Percentiles rank a stretch among this genome's conserved stretches.
phyloP scores from a whole-genome alignment of 768 basidiomycete species.

The Suillus fuscotomentosus region DNA sequence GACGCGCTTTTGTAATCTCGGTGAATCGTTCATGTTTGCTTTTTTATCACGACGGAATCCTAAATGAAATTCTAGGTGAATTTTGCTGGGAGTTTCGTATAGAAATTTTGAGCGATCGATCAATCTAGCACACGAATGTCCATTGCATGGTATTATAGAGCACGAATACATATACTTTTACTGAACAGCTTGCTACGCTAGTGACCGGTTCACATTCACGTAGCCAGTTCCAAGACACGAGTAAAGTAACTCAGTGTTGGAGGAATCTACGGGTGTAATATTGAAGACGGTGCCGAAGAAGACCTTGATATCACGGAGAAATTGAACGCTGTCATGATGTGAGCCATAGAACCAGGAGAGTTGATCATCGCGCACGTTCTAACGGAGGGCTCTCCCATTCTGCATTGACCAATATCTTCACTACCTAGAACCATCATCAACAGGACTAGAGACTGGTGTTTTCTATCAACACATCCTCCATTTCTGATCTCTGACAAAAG shows the following conservation, averaged over 20 bases:
- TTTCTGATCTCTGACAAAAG: slow-evolving; percentile 75
- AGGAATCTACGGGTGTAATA: slow-evolving; percentile 60
- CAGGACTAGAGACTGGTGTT: slow-evolving; percentile 83
- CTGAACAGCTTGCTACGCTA: slow-evolving; percentile 44
- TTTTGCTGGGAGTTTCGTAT: background rate
- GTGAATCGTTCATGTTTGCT: background rate
- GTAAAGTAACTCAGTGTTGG: slow-evolving; percentile 65
- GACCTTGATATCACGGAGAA: slow-evolving; percentile 75
- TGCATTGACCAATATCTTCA: slow-evolving; percentile 91
- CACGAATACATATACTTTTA: slow-evolving; percentile 1
- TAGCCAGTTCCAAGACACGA: slow-evolving; percentile 94
- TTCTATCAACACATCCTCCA: slow-evolving; percentile 89
- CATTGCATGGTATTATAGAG: background rate
- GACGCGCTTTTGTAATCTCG: background rate
- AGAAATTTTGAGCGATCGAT: background rate
- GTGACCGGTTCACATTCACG: slow-evolving; percentile 78
- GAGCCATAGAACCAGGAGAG: background rate
- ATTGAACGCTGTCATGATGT: slow-evolving; percentile 69
- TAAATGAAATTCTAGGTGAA: background rate
- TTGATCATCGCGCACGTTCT: slow-evolving; percentile 58
- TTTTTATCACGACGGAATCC: background rate
- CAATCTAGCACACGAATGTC: background rate
- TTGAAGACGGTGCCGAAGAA: slow-evolving; percentile 96
- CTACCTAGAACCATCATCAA: slow-evolving; percentile 95
- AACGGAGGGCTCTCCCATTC: slow-evolving; percentile 79